phyloP scores from a whole-genome alignment of 2,329 filamentous ascomycete species.

The Chaetomium olivaceum region DNA sequence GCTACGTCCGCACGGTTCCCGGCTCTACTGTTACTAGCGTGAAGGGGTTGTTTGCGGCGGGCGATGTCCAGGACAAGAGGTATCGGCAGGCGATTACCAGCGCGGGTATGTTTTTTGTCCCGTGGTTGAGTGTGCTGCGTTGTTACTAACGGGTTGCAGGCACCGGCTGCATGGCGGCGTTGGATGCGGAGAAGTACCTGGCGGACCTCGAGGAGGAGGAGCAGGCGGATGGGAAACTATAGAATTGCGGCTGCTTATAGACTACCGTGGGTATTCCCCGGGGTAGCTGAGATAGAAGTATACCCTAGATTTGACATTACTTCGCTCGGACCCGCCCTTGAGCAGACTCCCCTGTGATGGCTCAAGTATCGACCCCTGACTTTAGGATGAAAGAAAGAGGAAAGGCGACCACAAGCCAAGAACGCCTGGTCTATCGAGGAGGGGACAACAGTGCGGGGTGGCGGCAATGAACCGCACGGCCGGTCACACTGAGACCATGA shows the following conservation, averaged over 20 bases:
- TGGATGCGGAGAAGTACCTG: constrained; percentile 94
- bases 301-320: neutral
- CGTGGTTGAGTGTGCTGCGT: neutral
- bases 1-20: constrained; percentile 85
- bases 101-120: constrained; percentile 65
- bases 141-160: constrained; percentile 51
- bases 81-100: constrained; percentile 98
- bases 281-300: constrained; percentile 12
- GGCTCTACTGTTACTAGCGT: constrained; percentile 87
- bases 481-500: neutral
- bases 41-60: constrained; percentile 91
- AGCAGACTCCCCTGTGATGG: no score
- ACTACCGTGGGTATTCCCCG: neutral
- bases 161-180: constrained; percentile 89
- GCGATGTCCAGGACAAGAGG: constrained; percentile 97
- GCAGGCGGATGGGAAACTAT: constrained; percentile 36
- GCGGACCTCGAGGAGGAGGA: constrained; percentile 71
- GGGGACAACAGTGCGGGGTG: no score
- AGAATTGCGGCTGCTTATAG: constrained; percentile 15
- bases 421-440: no score
- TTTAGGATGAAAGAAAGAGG: no score
- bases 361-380: no score
- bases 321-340: neutral
- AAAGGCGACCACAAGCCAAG: no score
- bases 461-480: no score